phyloP scores from a whole-genome alignment of 345 rosid genomes.

The Salix koriyanagi region DNA sequence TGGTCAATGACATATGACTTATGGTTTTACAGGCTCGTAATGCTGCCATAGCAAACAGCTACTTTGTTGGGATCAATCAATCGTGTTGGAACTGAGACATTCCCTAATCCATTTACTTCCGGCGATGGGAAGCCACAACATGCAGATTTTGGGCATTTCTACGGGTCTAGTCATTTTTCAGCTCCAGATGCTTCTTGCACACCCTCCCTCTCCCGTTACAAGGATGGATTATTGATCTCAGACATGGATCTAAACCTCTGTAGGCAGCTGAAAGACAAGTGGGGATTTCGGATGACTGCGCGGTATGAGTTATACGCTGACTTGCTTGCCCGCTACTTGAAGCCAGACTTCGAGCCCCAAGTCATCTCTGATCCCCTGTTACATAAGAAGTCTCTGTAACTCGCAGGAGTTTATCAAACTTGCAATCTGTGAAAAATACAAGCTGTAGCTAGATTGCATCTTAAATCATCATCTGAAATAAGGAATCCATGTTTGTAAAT shows the following conservation, averaged over 20 bases:
- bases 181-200: conserved; percentile 96
- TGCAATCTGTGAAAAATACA: neutral
- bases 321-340: conserved; percentile 48
- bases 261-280: conserved; percentile 84
- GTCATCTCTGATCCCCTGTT: conserved; percentile 71
- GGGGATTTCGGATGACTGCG: conserved; percentile 92
- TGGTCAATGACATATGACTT: neutral
- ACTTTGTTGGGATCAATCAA: conserved; percentile 94
- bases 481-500: neutral
- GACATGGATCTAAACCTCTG: conserved; percentile 95
- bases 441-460: neutral
- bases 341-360: conserved; percentile 72
- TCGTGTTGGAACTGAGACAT: conserved; percentile 89
- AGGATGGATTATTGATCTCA: conserved; percentile 72
- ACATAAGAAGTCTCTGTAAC: conserved; percentile 49
- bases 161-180: conserved; percentile 88
- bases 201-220: conserved; percentile 69
- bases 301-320: conserved; percentile 70
- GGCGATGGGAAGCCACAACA: conserved; percentile 91
- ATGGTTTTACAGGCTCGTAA: conserved; percentile 66
- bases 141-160: conserved; percentile 82
- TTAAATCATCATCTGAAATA: neutral
- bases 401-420: conserved; percentile 5
- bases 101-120: conserved; percentile 88
- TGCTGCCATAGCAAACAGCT: conserved; percentile 92